Evolutionary conservation across 305 asterid species (phyloP), one percentile per base, ranked within the genome.

Genomic region (Fraxinus velutina): DNA sequence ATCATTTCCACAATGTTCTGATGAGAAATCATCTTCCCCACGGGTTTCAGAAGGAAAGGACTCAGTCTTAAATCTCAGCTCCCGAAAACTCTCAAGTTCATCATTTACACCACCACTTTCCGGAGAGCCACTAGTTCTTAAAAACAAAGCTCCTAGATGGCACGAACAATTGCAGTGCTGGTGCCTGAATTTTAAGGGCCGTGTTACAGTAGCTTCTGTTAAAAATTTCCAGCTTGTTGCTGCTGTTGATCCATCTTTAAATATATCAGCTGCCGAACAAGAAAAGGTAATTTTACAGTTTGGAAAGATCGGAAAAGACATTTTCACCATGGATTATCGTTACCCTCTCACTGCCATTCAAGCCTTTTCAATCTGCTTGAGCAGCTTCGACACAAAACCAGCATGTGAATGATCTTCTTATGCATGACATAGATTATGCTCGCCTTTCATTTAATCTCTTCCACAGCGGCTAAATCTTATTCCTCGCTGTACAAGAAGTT

Each of bases 221-320:
- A 93, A 95, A 66, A 95, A 92, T 79, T 95, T 95, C 89, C 97
- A 91, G 91, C 97, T 95, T 9, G 96, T 91, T 68, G 99, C 99
- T 34, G 87, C 90, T 60, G 93, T 90, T 55, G 93, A 89, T 60
- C 89, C 93, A 13, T 90, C 92, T 15, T 86, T 83, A 36, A 86
- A 93, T 24, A 2, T 92, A 44, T 85, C 97, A 3, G 90, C 89
- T 34, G 89, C 91, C 0, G 97, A 90, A 52, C 95, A 90, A 79
- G 98, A 95, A 2, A 95, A 92, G 84, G 98, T 95, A 22, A 92
- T 95, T 73, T 75, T 95, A 83, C 98, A 95, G 88, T 93, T 95
- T 42, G 98, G 99, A 24, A 93, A 93, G 89, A 93, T 95, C 2
- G 99, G 99, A n/a, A 92, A 92, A 83, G 99, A 95, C 84, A 95